Evolutionary conservation across 441 rosid species (phyloP).

Genomic region (Croton setiger): DNA sequence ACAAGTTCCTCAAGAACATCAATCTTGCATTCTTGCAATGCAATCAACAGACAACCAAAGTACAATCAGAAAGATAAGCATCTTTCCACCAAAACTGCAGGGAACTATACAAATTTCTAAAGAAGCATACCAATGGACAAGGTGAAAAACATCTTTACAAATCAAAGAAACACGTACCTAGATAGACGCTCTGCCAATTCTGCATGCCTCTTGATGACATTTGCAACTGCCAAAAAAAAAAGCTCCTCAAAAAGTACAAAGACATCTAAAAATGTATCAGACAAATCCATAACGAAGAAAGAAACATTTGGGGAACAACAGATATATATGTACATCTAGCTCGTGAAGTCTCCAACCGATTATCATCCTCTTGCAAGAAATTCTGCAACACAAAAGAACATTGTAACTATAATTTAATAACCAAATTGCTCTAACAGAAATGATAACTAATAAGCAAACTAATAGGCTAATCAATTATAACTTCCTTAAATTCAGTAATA

Average conservation of each 20-base stretch:
- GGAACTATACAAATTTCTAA: not conserved
- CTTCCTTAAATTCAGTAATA: too few species aligned
- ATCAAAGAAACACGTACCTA: constrained; percentile 37
- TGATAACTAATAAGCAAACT: too few species aligned
- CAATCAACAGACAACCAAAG: not conserved
- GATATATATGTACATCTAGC: constrained; percentile 53
- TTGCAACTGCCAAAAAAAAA: constrained; percentile 50
- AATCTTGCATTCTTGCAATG: constrained; percentile 1
- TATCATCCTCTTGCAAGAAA: constrained; percentile 63
- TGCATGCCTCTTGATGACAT: constrained; percentile 77
- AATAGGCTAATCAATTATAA: too few species aligned
- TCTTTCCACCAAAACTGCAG: not conserved
- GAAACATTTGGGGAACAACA: constrained; percentile 9
- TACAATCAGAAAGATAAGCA: not conserved
- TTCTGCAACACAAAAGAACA: constrained; percentile 38
- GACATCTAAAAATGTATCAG: not conserved
- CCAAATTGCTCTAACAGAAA: not conserved
- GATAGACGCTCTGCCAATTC: constrained; percentile 76
- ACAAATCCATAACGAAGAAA: constrained; percentile 3
- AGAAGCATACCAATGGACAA: not conserved
- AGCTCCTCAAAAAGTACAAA: constrained; percentile 5
- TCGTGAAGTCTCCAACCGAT: constrained; percentile 68
- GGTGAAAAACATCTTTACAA: not conserved
- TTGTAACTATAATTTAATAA: not conserved
- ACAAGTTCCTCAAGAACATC: constrained; percentile 15